Evolutionary conservation across 2,329 filamentous ascomycete genomes (phyloP), one percentile per base, ranked within the genome.

Genomic region (Diaporthe amygdali): DNA sequence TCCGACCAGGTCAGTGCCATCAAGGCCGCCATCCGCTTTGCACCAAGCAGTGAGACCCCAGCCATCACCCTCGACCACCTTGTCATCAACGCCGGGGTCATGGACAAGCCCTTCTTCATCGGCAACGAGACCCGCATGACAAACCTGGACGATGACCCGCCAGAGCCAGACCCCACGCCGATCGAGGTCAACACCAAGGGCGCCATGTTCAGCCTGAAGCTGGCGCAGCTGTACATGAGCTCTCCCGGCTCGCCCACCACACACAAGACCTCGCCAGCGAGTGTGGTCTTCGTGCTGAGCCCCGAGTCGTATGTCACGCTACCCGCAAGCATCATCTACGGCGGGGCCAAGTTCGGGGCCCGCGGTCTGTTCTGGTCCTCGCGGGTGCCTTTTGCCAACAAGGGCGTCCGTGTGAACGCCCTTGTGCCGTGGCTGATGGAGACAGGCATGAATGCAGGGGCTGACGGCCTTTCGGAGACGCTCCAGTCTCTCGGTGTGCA

Each of bases 191-290:
- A 66, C 34, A 66, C 63, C 27, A 49, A 52, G 44, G 63, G 63
- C 49, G 63, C 63, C 44, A 66, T 66, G 63, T 66, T 66, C 27
- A 66, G 63, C 63, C 63, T 52, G 2, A 66, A 66, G 63, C 34
- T 66, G 34, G 63, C 63, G 17, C 63, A 66, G 30, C 63, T 66
- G 44, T 66, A 66, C 44, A 66, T 66, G 63, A 22, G 9, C 20
- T 20, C 27, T 12, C 5, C 59, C 25, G n/a, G n/a, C n/a, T n/a
- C n/a, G n/a, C 3, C 59, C 27, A 46, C 63, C 12, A 17, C 41
- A 22, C n/a, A 51, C 14, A 5, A 5, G 17, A 17, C 6, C 14
- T n/a, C 55, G 27, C 32, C 61, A 17, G 34, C 22, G 20, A 66
- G 63, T 17, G 63, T 66, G 3, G n/a, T 66, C 17, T 52, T 66